Percentiles rank a stretch among this genome's conserved stretches.
phyloP scores from a whole-genome alignment of 331 rosid genomes.

The Erythrophleum ivorense region DNA sequence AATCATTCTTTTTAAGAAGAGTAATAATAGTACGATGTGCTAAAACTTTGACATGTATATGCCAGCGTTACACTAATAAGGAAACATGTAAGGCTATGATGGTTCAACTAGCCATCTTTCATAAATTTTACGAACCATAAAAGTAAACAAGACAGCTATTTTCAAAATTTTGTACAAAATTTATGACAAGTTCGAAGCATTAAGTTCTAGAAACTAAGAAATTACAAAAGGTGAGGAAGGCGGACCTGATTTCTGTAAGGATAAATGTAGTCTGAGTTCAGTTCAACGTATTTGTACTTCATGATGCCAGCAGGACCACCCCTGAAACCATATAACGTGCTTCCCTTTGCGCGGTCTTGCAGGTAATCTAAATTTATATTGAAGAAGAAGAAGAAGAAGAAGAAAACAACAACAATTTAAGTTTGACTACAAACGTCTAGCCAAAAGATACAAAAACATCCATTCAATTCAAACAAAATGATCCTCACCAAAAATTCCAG shows the following conservation, averaged over 20 bases:
- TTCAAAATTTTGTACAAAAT: neutral
- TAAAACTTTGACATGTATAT: constrained; percentile 20
- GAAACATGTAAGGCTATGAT: neutral
- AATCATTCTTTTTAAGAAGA: neutral
- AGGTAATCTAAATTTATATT: constrained; percentile 66
- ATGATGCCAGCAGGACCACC: constrained; percentile 99
- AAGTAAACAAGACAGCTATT: neutral
- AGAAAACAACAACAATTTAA: neutral
- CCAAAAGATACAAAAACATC: neutral
- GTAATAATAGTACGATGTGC: neutral
- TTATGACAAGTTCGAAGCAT: constrained; percentile 12
- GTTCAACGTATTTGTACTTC: constrained; percentile 86
- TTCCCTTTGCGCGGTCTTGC: constrained; percentile 82
- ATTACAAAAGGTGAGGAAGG: neutral
- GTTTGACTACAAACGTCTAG: neutral
- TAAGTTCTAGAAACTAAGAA: neutral
- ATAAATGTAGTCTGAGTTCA: constrained; percentile 74
- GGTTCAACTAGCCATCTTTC: neutral
- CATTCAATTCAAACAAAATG: constrained; percentile 7
- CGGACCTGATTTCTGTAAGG: constrained; percentile 95
- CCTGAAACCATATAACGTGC: constrained; percentile 89
- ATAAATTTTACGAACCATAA: neutral
- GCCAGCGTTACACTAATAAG: constrained; percentile 11
- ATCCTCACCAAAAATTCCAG: constrained; percentile 85
- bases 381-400: neutral